Base-by-base conservation (phyloP, 2,329 filamentous ascomycete genomes). In the Phaeosphaeria sp. region DNA sequence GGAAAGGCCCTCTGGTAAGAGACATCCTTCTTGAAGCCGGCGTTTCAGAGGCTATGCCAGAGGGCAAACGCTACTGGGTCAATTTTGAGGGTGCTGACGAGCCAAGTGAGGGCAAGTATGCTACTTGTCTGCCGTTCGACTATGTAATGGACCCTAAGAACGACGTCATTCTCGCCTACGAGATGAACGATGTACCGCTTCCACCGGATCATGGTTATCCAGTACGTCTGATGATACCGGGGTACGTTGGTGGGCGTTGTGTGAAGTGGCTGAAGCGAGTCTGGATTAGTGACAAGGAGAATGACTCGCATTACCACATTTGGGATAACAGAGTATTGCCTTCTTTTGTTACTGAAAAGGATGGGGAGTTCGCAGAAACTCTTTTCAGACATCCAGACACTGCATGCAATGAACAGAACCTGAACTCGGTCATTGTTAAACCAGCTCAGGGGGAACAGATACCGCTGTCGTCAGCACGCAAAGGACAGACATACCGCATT, bases 241-340 rank as follows among this genome's bases (percentile, higher is more conserved):
- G 82, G 2, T 77, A 83, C 21, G 77, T 79, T 11, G 83, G 82
- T n/a, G 83, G 80, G 7, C 72, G 82, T 42, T 81, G 79, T 67
- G 81, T 84, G 18, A 84, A 84, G 71, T 84, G 83, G 82, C 74
- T 84, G 3, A 81, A 83, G 59, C 72, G 72, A n/a, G 80, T 85
- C 58, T 82, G 78, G 17, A 76, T 85, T 10, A 80, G 81, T 49
- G 68, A 73, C 22, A 63, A 77, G 51, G 82, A 85, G 59, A 83
- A 80, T 17, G 72, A 73, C 3, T 85, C 84, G 56, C 79, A 81
- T 68, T 86, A 86, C 63, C 82, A 85, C 69, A 80, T 81, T 52
- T 78, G 74, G 53, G 84, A 86, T 69, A 86, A 86, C 73, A 85
- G 85, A 61, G 74, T 84, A 22, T 73, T 86, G 3, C 83, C 83